phyloP scores from a whole-genome alignment of 345 rosid species.

The Euphorbia tirucalli region DNA sequence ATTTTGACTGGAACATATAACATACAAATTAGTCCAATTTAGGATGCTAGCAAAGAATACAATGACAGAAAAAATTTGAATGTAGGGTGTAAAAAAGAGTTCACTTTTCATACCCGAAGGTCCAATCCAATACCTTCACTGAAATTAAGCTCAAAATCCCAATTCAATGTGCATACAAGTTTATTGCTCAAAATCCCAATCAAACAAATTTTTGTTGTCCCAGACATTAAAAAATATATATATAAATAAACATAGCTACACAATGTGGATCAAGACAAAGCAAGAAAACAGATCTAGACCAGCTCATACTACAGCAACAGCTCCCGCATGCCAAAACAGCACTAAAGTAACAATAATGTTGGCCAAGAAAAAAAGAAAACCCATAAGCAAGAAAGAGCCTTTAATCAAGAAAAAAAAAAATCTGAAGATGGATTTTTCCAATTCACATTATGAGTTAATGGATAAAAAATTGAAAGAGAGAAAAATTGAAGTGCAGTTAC shows the following conservation, averaged over 20 bases:
- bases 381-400: background rate
- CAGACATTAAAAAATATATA: background rate
- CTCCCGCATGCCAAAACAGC: background rate
- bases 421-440: background rate
- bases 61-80: conserved; percentile 5
- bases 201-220: background rate
- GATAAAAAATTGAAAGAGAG: conserved; percentile 11
- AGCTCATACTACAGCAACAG: conserved; percentile 13
- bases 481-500: conserved; percentile 22
- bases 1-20: background rate
- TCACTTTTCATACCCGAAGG: background rate
- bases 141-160: conserved; percentile 24
- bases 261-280: conserved; percentile 18
- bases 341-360: background rate
- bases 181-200: conserved; percentile 5
- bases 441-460: background rate
- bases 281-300: conserved; percentile 39
- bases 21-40: background rate
- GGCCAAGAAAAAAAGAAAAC: background rate
- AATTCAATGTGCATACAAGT: background rate
- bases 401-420: conserved; percentile 6
- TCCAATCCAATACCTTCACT: conserved; percentile 6
- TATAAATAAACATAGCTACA: conserved; percentile 11
- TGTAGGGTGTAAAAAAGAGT: background rate
- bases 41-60: background rate